Percentiles rank a stretch among this genome's conserved stretches.
phyloP scores from a whole-genome alignment of 2,329 filamentous ascomycete genomes.

The Aureobasidium melanogenum region DNA sequence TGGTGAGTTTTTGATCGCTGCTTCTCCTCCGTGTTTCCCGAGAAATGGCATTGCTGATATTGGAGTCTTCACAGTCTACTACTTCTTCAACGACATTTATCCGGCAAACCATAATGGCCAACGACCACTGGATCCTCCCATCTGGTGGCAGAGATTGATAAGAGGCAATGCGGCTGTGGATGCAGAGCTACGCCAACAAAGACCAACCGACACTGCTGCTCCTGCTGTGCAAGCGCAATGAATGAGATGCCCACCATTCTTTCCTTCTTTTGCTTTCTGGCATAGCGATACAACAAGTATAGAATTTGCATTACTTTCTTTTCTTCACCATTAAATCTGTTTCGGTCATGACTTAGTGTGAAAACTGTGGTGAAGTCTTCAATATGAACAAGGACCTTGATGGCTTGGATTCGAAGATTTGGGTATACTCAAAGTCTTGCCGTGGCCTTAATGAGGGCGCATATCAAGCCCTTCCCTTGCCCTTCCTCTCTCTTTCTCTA shows the following conservation, averaged over 20 bases:
- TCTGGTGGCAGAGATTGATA: constrained; percentile 71
- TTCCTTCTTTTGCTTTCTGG: neutral
- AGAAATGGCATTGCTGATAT: neutral
- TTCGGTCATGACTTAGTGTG: too few relatives aligned
- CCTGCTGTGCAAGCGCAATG: neutral
- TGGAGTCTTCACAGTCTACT: constrained; percentile 56
- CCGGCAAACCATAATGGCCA: constrained; percentile 79
- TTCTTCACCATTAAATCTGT: neutral
- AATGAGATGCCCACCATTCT: neutral
- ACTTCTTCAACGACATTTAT: constrained; percentile 96
- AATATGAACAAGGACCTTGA: neutral
- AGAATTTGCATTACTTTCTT: neutral
- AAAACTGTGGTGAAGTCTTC: too few relatives aligned
- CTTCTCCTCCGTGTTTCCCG: neutral
- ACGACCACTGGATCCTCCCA: constrained; percentile 77
- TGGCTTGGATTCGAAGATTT: neutral
- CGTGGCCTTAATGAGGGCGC: too few relatives aligned
- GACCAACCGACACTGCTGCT: neutral
- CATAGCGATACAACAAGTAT: neutral
- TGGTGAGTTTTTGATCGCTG: constrained; percentile 31
- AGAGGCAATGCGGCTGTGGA: neutral
- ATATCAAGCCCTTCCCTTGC: neutral
- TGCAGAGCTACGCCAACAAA: neutral
- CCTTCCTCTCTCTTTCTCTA: constrained; percentile 8
- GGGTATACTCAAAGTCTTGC: too few relatives aligned